These are phyloP conservation scores for Cinnamomum chago DNA, from an alignment of 164 flowering plant species.

Conservation along the genomic window DNA sequence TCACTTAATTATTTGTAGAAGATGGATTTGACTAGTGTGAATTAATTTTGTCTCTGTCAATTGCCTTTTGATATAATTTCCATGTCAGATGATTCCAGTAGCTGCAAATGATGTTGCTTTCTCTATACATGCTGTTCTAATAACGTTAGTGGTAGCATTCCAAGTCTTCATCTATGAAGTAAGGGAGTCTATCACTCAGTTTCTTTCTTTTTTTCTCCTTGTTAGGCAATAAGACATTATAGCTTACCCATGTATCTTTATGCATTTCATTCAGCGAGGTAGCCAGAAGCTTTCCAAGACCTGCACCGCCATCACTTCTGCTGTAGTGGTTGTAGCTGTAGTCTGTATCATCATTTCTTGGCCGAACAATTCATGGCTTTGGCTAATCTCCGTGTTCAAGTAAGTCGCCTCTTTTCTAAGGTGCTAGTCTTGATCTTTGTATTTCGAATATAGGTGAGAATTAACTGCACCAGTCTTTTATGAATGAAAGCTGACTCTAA, in stretches of 20 bases:
- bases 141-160: slow-evolving; percentile 58
- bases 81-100: slow-evolving; percentile 86
- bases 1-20: background rate
- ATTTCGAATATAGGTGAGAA: background rate
- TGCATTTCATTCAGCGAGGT: slow-evolving; percentile 58
- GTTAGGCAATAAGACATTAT: background rate
- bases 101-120: slow-evolving; percentile 95
- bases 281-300: slow-evolving; percentile 65
- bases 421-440: background rate
- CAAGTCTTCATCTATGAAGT: slow-evolving; percentile 82
- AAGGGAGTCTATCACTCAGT: slow-evolving; percentile 14
- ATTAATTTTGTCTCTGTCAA: background rate
- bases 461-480: background rate
- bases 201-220: background rate
- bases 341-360: slow-evolving; percentile 63
- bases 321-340: slow-evolving; percentile 52
- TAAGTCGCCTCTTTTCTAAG: slow-evolving; percentile 28
- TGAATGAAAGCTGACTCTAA: background rate
- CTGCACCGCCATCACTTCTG: slow-evolving; percentile 35
- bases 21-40: background rate
- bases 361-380: slow-evolving; percentile 79
- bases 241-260: background rate
- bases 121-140: slow-evolving; percentile 69
- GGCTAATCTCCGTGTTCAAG: slow-evolving; percentile 82
- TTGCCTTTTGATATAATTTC: background rate